A percentile compares a stretch with the other conserved stretches of the same genome.
Conservation (phyloP, 495 filamentous ascomycete species). For the Penicillium coprophilum region DNA sequence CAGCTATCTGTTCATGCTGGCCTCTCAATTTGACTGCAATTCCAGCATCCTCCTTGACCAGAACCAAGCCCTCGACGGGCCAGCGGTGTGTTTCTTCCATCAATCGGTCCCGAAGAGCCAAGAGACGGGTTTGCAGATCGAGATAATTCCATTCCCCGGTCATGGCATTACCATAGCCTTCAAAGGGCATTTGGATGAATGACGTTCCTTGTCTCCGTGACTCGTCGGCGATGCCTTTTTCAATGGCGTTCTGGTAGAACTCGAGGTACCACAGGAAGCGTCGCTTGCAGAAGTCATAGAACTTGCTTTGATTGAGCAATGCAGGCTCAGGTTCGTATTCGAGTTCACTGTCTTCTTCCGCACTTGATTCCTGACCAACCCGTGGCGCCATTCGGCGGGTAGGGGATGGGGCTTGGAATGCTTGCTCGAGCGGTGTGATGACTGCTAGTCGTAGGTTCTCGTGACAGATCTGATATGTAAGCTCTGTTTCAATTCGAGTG, state of each 20-base stretch:
- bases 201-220: slow-evolving; percentile 53
- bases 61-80: slow-evolving; percentile 62
- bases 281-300: slow-evolving; percentile 86
- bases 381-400: background rate
- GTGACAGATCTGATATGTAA: slow-evolving; percentile 70
- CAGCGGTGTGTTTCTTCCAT: slow-evolving; percentile 70
- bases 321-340: slow-evolving; percentile 39
- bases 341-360: slow-evolving; percentile 52
- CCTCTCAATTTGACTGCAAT: slow-evolving; percentile 79
- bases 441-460: slow-evolving; percentile 87
- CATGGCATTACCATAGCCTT: slow-evolving; percentile 77
- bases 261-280: slow-evolving; percentile 97
- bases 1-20: slow-evolving; percentile 80
- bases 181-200: slow-evolving; percentile 84
- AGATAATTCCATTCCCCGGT: slow-evolving; percentile 82
- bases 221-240: slow-evolving; percentile 50
- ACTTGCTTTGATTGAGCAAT: slow-evolving; percentile 59
- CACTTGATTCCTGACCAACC: background rate
- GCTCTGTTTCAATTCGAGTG: background rate
- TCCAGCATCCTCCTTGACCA: slow-evolving; percentile 64
- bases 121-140: slow-evolving; percentile 67
- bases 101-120: slow-evolving; percentile 62
- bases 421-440: slow-evolving; percentile 79
- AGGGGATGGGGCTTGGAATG: slow-evolving; percentile 57
- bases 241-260: slow-evolving; percentile 71